Conservation (phyloP, 257 asterid species). For the Solanum sparsipilum region DNA sequence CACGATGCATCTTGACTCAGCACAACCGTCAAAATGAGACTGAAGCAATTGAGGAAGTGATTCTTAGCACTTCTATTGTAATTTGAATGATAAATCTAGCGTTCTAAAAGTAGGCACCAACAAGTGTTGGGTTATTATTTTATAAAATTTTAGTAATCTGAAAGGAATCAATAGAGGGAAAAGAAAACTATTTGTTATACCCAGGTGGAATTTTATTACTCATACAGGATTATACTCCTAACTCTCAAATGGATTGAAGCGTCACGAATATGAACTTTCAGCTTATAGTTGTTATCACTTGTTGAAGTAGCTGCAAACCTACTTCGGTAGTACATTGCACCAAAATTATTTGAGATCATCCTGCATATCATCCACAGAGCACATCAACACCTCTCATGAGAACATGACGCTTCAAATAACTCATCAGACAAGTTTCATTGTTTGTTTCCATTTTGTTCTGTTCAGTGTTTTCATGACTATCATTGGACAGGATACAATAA, state of each 20-base stretch:
- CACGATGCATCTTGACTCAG: constrained; percentile 85
- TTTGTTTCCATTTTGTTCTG: not conserved
- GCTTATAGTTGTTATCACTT: not conserved
- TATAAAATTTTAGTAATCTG: not conserved
- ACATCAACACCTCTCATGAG: not conserved
- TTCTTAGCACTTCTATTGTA: not conserved
- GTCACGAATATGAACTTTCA: not conserved
- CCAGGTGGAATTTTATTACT: not conserved
- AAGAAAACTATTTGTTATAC: not conserved
- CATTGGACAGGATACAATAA: not conserved
- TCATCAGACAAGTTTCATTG: not conserved
- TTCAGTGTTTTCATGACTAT: not conserved
- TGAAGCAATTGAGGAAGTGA: not conserved
- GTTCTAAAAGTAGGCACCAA: not conserved
- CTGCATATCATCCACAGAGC: not conserved
- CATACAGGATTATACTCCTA: not conserved
- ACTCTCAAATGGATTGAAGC: not conserved
- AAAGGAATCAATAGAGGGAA: not conserved
- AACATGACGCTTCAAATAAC: not conserved
- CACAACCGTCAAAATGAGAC: constrained; percentile 51
- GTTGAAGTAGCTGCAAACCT: not conserved
- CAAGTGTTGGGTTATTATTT: not conserved
- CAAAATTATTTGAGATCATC: not conserved
- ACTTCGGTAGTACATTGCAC: not conserved
- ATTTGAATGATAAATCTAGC: not conserved